phyloP scores from a whole-genome alignment of 805 yeast species.

The Pichia insulana region DNA sequence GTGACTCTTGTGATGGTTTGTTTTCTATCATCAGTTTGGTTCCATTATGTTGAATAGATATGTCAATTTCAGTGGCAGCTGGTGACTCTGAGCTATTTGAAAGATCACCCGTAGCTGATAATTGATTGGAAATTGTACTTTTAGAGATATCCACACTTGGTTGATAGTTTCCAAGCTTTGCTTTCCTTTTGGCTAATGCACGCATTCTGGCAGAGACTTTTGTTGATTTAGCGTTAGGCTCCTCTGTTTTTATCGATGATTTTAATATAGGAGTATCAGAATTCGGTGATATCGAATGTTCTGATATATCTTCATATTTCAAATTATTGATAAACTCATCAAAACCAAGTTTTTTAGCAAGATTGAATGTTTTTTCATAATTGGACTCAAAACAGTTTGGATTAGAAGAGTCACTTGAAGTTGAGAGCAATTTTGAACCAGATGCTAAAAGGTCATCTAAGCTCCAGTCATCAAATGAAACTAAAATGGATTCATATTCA shows the following conservation, averaged over 20 bases:
- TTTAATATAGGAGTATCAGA: background rate
- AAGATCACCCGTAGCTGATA: slow-evolving; percentile 45
- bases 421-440: slow-evolving; percentile 52
- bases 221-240: slow-evolving; percentile 4
- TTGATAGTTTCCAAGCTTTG: slow-evolving; percentile 49
- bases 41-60: slow-evolving; percentile 74
- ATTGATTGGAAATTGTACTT: slow-evolving; percentile 52
- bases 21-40: slow-evolving; percentile 81
- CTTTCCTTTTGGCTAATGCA: slow-evolving; percentile 90
- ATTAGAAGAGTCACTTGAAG: slow-evolving; percentile 41
- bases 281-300: slow-evolving; percentile 2
- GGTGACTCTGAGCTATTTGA: slow-evolving; percentile 46
- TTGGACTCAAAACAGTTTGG: slow-evolving; percentile 10
- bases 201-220: slow-evolving; percentile 66
- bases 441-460: slow-evolving; percentile 40
- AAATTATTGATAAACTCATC: slow-evolving; percentile 12
- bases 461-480: slow-evolving; percentile 43
- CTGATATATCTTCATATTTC: slow-evolving; percentile 11
- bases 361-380: slow-evolving; percentile 22
- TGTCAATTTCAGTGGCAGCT: slow-evolving; percentile 23
- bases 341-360: slow-evolving; percentile 25
- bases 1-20: slow-evolving; percentile 54
- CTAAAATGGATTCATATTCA: slow-evolving; percentile 38
- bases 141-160: slow-evolving; percentile 56
- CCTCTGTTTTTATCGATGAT: slow-evolving; percentile 6